Evolutionary conservation across 768 basidiomycete genomes (phyloP).

Genomic region (Coprinopsis strossmayeri): DNA sequence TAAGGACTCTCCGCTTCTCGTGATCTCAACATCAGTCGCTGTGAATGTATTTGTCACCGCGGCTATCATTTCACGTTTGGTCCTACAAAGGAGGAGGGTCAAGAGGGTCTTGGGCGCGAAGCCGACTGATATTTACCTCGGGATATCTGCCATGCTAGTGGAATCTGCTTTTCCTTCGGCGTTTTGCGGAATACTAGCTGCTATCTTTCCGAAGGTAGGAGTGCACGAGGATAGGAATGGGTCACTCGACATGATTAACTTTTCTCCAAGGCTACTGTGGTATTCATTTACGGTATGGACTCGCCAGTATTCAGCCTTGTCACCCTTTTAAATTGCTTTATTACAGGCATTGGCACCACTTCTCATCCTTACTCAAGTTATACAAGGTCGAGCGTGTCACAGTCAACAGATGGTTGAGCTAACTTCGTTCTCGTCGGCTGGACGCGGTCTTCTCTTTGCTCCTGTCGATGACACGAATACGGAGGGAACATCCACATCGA

Average conservation of each 20-base stretch:
- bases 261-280: conserved; percentile 1
- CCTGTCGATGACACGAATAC: no score
- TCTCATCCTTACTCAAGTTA: conserved; percentile 3
- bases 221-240: background rate
- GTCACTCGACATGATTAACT: background rate
- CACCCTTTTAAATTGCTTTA: background rate
- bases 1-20: background rate
- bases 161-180: conserved; percentile 8
- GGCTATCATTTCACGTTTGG: conserved; percentile 28
- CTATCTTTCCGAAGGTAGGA: background rate
- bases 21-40: conserved; percentile 23
- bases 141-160: conserved; percentile 3
- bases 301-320: background rate
- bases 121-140: background rate
- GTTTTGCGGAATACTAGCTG: conserved; percentile 2
- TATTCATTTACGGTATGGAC: conserved; percentile 2
- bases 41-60: conserved; percentile 32
- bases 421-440: background rate
- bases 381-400: conserved; percentile 10
- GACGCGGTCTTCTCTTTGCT: background rate
- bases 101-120: conserved; percentile 9
- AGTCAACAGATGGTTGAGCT: background rate
- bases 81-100: conserved; percentile 19
- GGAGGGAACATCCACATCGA: no score
- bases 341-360: conserved; percentile 7